Evolutionary conservation across 1,284 basidiomycete species (phyloP).

Genomic region (Bondarzewia mesenterica): DNA sequence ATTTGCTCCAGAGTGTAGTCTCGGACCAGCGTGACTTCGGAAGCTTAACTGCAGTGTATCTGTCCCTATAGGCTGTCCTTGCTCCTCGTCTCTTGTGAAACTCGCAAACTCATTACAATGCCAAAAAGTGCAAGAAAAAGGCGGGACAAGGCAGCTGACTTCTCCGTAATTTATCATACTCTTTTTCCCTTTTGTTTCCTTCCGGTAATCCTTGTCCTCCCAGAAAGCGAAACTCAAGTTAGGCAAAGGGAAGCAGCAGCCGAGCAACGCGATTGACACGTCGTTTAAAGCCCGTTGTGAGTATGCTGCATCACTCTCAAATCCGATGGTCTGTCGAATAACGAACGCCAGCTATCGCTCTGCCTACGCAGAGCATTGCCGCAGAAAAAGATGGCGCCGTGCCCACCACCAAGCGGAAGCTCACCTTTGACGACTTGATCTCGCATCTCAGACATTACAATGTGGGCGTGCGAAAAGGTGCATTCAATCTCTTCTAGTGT

Average conservation of each 20-base stretch:
- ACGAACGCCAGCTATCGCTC: constrained; percentile 66
- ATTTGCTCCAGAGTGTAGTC: too few species aligned
- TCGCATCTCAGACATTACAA: constrained; percentile 82
- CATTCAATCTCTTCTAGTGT: too few species aligned
- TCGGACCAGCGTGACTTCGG: too few species aligned
- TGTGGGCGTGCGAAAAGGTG: constrained; percentile 65
- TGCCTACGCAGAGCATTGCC: constrained; percentile 80
- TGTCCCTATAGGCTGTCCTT: too few species aligned
- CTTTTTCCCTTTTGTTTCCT: background rate
- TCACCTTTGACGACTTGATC: constrained; percentile 75
- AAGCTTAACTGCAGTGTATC: too few species aligned
- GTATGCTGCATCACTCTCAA: constrained; percentile 13
- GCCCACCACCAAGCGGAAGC: constrained; percentile 71
- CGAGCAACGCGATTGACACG: constrained; percentile 87
- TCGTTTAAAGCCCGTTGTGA: constrained; percentile 90
- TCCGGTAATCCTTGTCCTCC: background rate
- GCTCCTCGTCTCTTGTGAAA: too few species aligned
- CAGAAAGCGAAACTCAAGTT: constrained; percentile 96
- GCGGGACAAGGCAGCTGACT: constrained; percentile 85
- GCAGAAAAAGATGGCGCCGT: constrained; percentile 40
- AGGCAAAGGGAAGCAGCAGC: constrained; percentile 84
- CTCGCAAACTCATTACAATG: constrained; percentile 38
- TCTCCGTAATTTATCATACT: constrained; percentile 43
- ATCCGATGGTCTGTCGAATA: background rate
- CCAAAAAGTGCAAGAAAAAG: constrained; percentile 83